Evolutionary conservation across 495 filamentous ascomycete species (phyloP), one percentile per base, ranked within the genome.

Genomic region (Hyaloscypha variabilis): DNA sequence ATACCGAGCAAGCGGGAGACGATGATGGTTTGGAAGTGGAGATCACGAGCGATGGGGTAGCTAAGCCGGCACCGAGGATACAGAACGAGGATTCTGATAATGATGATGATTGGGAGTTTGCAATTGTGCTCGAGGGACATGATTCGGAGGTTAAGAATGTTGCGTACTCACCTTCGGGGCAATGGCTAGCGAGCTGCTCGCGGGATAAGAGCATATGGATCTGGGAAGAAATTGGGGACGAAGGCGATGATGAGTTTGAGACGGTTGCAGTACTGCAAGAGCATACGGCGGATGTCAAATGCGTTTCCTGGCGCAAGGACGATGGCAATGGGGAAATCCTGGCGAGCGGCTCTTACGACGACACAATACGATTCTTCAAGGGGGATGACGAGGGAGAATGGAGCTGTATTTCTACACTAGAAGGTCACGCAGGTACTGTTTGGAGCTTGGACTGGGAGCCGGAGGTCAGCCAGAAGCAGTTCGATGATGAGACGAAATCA

Each of bases 121-220:
- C 90, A 0, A 83, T 97, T 17, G 87, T 97, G 0, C 83, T 99
- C 0, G 94, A 97, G 68, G 95, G 95, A 0, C 95, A 98, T 70
- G 94, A 97, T 55, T 91, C 89, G 60, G 95, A 99, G 75, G 88
- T 99, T 70, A 99, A 99, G 73, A 85, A 82, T 28, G 85, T 97
- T 2, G 84, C 90, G 17, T 99, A 91, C 85, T 90, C 87, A 2
- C 84, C 92, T 0, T 88, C 87, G 0, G 92, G 93, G 0, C 88
- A 90, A 74, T 85, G 90, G 62, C 85, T 99, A 4, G 95, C 95
- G 6, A 97, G 94, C 0, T 98, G 93, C 73, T 88, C 86, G 25
- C 83, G 95, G 13, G 95, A 99, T 75, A 97, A 97, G 78, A 89
- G 86, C 25, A 91, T 99, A n/a, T 99, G 95, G 95, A 90, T 99